Percentiles rank a stretch among this genome's conserved stretches.
Conservation (phyloP, 768 basidiomycete genomes). For the Russula griseocarnosa region DNA sequence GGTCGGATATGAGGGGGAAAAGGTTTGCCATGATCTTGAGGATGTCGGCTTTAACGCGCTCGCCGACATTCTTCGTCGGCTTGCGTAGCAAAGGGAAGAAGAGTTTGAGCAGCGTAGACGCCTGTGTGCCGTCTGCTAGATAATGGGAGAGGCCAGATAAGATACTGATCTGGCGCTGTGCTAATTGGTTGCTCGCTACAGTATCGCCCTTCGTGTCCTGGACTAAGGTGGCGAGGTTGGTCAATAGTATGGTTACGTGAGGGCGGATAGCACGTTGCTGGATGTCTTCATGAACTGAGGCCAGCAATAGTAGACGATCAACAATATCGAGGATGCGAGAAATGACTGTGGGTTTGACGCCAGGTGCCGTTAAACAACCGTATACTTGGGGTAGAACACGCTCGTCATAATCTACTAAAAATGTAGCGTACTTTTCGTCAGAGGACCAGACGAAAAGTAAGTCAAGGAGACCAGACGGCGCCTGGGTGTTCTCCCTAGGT, state of each 20-base stretch:
- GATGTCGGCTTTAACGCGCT: constrained; percentile 82
- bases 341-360: constrained; percentile 84
- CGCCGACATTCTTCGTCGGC: constrained; percentile 69
- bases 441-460: constrained; percentile 76
- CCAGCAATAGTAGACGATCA: constrained; percentile 59
- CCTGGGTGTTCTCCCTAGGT: constrained; percentile 84
- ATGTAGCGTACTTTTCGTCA: constrained; percentile 50
- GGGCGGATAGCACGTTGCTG: constrained; percentile 59
- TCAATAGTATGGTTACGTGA: constrained; percentile 65
- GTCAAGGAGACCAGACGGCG: constrained; percentile 84
- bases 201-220: constrained; percentile 53
- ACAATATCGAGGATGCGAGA: constrained; percentile 81
- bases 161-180: constrained; percentile 77
- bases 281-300: constrained; percentile 48
- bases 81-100: constrained; percentile 79
- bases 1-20: constrained; percentile 63
- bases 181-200: constrained; percentile 55
- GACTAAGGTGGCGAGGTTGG: constrained; percentile 65
- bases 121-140: constrained; percentile 65
- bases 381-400: constrained; percentile 73
- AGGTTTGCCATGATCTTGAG: constrained; percentile 65
- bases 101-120: constrained; percentile 63
- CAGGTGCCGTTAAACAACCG: constrained; percentile 72
- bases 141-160: constrained; percentile 77
- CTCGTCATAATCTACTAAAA: constrained; percentile 66